A percentile compares a stretch with the other conserved stretches of the same genome.
These are phyloP conservation scores for Elsinoe ampelina DNA, from an alignment of 2,329 filamentous ascomycete species.

Conservation along the genomic window DNA sequence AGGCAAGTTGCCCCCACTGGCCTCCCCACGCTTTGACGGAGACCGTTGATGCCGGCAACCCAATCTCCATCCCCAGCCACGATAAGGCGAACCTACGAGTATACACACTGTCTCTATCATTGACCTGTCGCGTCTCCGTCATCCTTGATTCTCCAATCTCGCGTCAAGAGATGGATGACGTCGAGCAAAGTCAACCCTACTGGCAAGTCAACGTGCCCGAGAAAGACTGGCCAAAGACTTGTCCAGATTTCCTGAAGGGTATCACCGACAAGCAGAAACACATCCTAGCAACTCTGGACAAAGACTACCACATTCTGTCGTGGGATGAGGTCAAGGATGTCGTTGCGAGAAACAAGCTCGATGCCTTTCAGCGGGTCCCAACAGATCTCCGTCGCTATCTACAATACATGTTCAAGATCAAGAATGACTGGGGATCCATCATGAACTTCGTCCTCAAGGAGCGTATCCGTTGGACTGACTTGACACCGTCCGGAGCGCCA, in stretches of 20 bases:
- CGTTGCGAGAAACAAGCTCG: slow-evolving; percentile 58
- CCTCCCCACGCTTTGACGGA: neutral
- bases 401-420: slow-evolving; percentile 56
- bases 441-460: slow-evolving; percentile 65
- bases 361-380: slow-evolving; percentile 66
- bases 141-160: no score
- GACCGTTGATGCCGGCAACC: neutral
- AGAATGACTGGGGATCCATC: slow-evolving; percentile 62
- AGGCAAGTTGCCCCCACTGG: no score
- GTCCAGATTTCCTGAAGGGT: slow-evolving; percentile 60
- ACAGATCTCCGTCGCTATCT: slow-evolving; percentile 71
- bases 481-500: slow-evolving; percentile 32
- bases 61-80: slow-evolving; percentile 7
- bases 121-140: no score
- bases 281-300: slow-evolving; percentile 63
- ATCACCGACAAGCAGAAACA: slow-evolving; percentile 57
- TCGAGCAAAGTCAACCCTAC: slow-evolving; percentile 42
- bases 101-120: neutral
- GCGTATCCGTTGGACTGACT: slow-evolving; percentile 57
- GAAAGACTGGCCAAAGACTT: slow-evolving; percentile 52
- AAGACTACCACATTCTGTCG: slow-evolving; percentile 50
- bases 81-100: slow-evolving; percentile 5
- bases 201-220: slow-evolving; percentile 75
- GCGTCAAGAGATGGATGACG: no score
- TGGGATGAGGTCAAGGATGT: slow-evolving; percentile 64